Percentiles rank a stretch among this genome's conserved stretches.
Evolutionary conservation across 768 basidiomycete species (phyloP).

Genomic region (Xanthoconium stramineum): DNA sequence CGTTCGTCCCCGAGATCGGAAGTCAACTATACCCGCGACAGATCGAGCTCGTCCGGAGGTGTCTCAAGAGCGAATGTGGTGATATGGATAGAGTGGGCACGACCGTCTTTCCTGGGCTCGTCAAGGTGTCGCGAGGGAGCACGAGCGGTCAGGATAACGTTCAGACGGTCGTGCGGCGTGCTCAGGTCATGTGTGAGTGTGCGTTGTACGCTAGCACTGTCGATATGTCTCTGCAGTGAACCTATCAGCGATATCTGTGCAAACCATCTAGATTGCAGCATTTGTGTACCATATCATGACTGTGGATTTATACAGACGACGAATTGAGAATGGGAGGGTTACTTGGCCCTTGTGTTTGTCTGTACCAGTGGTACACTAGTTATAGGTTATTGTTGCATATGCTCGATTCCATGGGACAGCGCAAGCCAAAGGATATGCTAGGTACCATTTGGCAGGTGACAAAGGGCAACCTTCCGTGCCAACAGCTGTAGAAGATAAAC

Average conservation of each 20-base stretch:
- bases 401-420: too few relatives aligned
- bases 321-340: slow-evolving; percentile 52
- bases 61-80: slow-evolving; percentile 70
- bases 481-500: too few relatives aligned
- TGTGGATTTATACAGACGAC: slow-evolving; percentile 54
- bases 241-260: slow-evolving; percentile 2
- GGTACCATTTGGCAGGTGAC: too few relatives aligned
- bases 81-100: slow-evolving; percentile 76
- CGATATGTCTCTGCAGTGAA: slow-evolving; percentile 2
- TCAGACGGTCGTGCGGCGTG: slow-evolving; percentile 76
- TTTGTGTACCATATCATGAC: slow-evolving; percentile 15
- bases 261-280: slow-evolving; percentile 18
- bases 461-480: too few relatives aligned
- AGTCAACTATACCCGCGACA: slow-evolving; percentile 71
- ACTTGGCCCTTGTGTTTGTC: too few relatives aligned
- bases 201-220: slow-evolving; percentile 42
- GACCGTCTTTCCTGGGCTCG: slow-evolving; percentile 84
- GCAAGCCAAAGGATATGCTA: too few relatives aligned
- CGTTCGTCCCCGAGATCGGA: slow-evolving; percentile 82
- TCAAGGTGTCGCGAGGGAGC: slow-evolving; percentile 62
- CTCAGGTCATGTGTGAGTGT: slow-evolving; percentile 86
- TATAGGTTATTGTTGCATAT: too few relatives aligned
- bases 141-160: slow-evolving; percentile 40
- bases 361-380: slow-evolving; percentile 47
- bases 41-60: slow-evolving; percentile 82